These are phyloP conservation scores for Alternaria sp. DNA, from an alignment of 2,329 filamentous ascomycete species.

Conservation along the genomic window DNA sequence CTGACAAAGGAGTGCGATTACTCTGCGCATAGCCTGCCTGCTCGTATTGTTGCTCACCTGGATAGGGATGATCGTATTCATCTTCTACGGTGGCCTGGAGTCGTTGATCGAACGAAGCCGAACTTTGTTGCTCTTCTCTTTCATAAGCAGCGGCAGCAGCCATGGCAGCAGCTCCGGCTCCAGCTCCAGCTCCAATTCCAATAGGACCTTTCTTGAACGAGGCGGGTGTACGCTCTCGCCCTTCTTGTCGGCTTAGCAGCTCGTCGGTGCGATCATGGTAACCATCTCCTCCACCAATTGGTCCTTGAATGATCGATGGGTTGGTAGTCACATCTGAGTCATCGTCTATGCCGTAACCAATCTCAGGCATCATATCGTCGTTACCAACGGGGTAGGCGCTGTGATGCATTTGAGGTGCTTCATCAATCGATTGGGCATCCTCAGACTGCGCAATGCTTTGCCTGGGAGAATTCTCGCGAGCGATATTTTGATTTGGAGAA, in stretches of 20 bases:
- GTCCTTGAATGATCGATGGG: slow-evolving; percentile 81
- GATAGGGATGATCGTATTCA: slow-evolving; percentile 46
- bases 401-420: slow-evolving; percentile 68
- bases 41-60: slow-evolving; percentile 48
- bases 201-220: slow-evolving; percentile 44
- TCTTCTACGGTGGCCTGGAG: slow-evolving; percentile 52
- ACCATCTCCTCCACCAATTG: slow-evolving; percentile 64
- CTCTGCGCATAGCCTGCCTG: slow-evolving; percentile 43
- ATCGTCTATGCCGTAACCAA: slow-evolving; percentile 69
- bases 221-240: slow-evolving; percentile 43
- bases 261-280: slow-evolving; percentile 56
- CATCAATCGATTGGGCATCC: slow-evolving; percentile 28
- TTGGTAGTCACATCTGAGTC: slow-evolving; percentile 79
- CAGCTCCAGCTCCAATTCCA: slow-evolving; percentile 55
- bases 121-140: slow-evolving; percentile 40
- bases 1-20: slow-evolving; percentile 51
- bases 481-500: slow-evolving; percentile 65
- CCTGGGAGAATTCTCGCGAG: slow-evolving; percentile 60
- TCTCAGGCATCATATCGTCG: slow-evolving; percentile 77
- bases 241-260: slow-evolving; percentile 47
- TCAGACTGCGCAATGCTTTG: slow-evolving; percentile 63
- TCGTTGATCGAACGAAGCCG: slow-evolving; percentile 37
- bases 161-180: slow-evolving; percentile 57
- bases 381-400: slow-evolving; percentile 72
- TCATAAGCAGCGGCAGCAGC: slow-evolving; percentile 62